Conservation (phyloP, 2,329 filamentous ascomycete species). For the Ascochyta viciae-villosae region DNA sequence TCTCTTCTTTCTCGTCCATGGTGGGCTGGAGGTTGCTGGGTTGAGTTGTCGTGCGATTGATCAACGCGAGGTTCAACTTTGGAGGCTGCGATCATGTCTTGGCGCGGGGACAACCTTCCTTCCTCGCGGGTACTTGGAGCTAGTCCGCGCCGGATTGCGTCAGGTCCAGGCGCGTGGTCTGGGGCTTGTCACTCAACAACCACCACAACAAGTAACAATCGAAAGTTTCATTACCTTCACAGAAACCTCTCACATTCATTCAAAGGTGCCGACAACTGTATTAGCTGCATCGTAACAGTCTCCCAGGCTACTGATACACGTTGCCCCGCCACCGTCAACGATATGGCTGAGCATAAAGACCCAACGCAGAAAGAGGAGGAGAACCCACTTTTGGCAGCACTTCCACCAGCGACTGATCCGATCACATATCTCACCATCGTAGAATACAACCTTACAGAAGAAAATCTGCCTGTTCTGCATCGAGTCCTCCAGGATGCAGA, state of each 20-base stretch:
- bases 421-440: conserved; percentile 81
- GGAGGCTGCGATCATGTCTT: conserved; percentile 21
- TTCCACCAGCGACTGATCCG: conserved; percentile 70
- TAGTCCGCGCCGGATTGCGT: conserved; percentile 22
- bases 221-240: background rate
- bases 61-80: conserved; percentile 20
- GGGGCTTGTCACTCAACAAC: conserved; percentile 13
- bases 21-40: conserved; percentile 30
- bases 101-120: conserved; percentile 19
- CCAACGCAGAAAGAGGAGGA: conserved; percentile 32
- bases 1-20: conserved; percentile 86
- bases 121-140: conserved; percentile 14
- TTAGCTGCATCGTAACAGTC: background rate
- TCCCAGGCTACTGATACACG: background rate
- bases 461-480: conserved; percentile 71
- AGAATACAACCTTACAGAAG: conserved; percentile 73
- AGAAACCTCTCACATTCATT: background rate
- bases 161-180: conserved; percentile 19
- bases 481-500: conserved; percentile 71
- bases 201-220: background rate
- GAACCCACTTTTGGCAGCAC: conserved; percentile 63
- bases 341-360: conserved; percentile 43
- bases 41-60: conserved; percentile 6
- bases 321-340: conserved; percentile 6
- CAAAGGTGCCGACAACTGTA: background rate